phyloP scores from a whole-genome alignment of 2,329 filamentous ascomycete species.

The Harringtonia lauricola region DNA sequence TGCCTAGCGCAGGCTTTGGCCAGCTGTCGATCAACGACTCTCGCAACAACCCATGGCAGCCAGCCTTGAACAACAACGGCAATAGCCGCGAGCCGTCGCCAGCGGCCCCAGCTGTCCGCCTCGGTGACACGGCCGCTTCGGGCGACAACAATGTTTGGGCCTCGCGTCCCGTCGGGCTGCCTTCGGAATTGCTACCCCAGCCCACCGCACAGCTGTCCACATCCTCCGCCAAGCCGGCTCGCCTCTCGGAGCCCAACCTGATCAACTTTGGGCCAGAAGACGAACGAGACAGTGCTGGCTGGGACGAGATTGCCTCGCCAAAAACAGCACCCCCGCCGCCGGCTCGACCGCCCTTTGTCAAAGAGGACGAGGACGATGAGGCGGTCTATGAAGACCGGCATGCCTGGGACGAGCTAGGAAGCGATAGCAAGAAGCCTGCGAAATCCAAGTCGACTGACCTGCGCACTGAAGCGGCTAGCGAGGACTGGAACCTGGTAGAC shows the following conservation, averaged over 20 bases:
- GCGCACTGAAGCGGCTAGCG: constrained; percentile 16
- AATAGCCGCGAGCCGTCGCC: constrained; percentile 18
- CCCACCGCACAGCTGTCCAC: constrained; percentile 18
- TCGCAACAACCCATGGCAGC: constrained; percentile 34
- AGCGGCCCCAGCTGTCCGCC: constrained; percentile 5
- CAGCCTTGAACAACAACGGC: constrained; percentile 17
- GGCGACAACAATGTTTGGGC: constrained; percentile 25
- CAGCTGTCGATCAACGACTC: constrained; percentile 30
- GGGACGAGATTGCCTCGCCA: constrained; percentile 25
- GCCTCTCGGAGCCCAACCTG: constrained; percentile 18
- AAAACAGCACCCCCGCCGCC: constrained; percentile 14
- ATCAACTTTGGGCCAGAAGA: constrained; percentile 22
- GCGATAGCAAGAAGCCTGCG: constrained; percentile 10
- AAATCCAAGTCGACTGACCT: too few relatives aligned
- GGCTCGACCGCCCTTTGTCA: constrained; percentile 7
- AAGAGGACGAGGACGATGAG: constrained; percentile 5
- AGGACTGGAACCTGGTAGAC: constrained; percentile 44
- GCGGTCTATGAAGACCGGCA: constrained; percentile 31
- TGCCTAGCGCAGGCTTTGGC: constrained; percentile 22
- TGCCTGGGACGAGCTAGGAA: constrained; percentile 37
- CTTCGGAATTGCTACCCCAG: constrained; percentile 16
- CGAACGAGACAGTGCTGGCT: constrained; percentile 27
- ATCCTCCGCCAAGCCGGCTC: constrained; percentile 19
- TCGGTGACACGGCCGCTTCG: constrained; percentile 17
- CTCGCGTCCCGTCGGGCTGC: constrained; percentile 13